Evolutionary conservation across 2,329 filamentous ascomycete species (phyloP).

Genomic region (Aspergillus sp.): DNA sequence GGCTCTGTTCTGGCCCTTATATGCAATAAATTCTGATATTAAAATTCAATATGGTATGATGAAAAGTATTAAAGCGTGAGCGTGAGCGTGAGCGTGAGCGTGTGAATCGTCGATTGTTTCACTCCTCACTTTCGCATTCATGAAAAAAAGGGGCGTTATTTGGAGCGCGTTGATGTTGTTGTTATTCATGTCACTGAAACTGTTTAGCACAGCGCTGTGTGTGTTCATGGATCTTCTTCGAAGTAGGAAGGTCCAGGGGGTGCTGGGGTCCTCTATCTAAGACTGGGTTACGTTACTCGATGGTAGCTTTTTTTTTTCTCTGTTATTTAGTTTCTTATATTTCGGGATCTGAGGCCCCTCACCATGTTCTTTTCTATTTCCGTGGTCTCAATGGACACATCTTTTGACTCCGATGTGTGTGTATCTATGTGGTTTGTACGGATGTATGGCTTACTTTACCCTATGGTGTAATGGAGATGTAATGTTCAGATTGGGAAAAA

Average conservation of each 20-base stretch:
- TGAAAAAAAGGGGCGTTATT: background rate
- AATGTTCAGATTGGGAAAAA: background rate
- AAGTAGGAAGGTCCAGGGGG: background rate
- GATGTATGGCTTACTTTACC: background rate
- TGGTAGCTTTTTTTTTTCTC: background rate
- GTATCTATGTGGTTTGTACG: background rate
- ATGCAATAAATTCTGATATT: background rate
- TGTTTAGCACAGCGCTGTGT: too few species aligned
- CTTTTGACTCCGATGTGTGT: background rate
- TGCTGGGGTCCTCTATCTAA: background rate
- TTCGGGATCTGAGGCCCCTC: background rate
- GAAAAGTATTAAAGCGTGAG: background rate
- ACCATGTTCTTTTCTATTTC: background rate
- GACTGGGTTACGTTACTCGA: background rate
- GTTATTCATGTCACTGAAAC: too few species aligned
- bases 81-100: too few species aligned
- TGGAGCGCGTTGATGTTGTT: background rate
- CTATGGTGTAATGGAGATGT: background rate
- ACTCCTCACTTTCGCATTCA: background rate
- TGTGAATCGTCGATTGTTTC: background rate
- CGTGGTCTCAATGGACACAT: background rate
- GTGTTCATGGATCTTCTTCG: too few species aligned
- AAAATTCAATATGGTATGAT: background rate
- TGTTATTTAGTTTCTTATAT: background rate
- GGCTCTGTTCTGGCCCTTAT: background rate